phyloP scores from a whole-genome alignment of 345 rosid genomes.

The Lepidium africanum region DNA sequence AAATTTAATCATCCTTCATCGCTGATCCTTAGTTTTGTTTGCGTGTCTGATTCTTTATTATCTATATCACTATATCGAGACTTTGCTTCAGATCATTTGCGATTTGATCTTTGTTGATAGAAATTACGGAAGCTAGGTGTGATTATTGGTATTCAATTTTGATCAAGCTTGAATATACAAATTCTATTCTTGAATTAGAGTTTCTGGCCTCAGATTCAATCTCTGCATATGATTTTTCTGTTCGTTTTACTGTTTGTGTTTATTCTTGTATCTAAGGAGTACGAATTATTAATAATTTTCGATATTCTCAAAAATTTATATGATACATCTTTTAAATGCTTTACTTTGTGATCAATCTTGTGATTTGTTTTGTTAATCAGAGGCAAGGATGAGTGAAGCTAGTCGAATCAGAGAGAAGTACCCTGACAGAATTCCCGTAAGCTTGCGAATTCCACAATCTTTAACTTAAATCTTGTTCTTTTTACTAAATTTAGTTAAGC shows the following conservation, averaged over 20 bases:
- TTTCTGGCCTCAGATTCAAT: not conserved
- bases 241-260: not conserved
- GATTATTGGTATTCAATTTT: not conserved
- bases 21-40: not conserved
- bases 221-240: not conserved
- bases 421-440: slow-evolving; percentile 87
- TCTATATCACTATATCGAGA: no score
- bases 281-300: not conserved
- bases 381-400: slow-evolving; percentile 81
- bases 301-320: not conserved
- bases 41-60: not conserved
- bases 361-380: slow-evolving; percentile 30
- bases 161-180: not conserved
- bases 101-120: not conserved
- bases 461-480: not conserved
- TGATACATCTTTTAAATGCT: not conserved
- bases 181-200: not conserved
- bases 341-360: no score
- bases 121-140: not conserved
- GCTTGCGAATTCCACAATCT: not conserved
- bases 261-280: not conserved
- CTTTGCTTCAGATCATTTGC: not conserved
- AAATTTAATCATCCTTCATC: not conserved
- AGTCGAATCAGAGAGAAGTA: slow-evolving; percentile 77
- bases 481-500: not conserved